Evolutionary conservation across 768 basidiomycete genomes (phyloP), one percentile per base, ranked within the genome.

Genomic region (Cubamyces sp.): DNA sequence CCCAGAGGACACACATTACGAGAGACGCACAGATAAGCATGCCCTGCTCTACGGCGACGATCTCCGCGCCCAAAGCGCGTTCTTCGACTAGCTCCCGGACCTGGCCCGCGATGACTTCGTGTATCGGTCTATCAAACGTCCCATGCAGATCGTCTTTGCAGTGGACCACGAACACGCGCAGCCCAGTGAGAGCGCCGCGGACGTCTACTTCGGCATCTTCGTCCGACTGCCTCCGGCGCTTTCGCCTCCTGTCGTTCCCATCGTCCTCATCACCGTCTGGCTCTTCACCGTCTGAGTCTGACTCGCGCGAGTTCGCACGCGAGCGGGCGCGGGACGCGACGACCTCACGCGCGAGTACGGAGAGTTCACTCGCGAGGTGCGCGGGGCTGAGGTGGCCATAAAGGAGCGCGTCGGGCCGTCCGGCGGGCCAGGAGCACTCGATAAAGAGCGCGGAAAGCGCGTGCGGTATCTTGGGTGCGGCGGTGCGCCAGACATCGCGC

Each of bases 341-440:
- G 23, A 95, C 87, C 70, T 92, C 87, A 12, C 74, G 76, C 5
- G 92, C 91, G 49, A 96, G 83, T 1, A 75, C 75, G 8, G 79
- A 69, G 57, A 98, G 81, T 75, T 98, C 96, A 56, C 85, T 81
- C 2, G 83, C 82, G 34, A 98, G 77, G 66, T 92, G 90, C 23
- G 85, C 85, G 0, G 96, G 94, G 37, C 81, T 89, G 14, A 98
- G 81, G 68, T 98, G 96, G 0, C 96, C 96, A 73, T 85, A 96
- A 45, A 98, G 79, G 55, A 79, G 71, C 48, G 86, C 82, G 65
- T 86, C 81, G 18, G 82, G 79, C 61, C 96, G 81, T 0, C 88
- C 88, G 0, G 85, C 82, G 21, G 90, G 87, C 78, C 88, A 94
- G 1, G 94, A 96, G 74, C 96, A 98, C 77, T 98, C 96, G 70